Conservation (phyloP, 2,329 filamentous ascomycete genomes). For the Pestalotiopsis sp. region DNA sequence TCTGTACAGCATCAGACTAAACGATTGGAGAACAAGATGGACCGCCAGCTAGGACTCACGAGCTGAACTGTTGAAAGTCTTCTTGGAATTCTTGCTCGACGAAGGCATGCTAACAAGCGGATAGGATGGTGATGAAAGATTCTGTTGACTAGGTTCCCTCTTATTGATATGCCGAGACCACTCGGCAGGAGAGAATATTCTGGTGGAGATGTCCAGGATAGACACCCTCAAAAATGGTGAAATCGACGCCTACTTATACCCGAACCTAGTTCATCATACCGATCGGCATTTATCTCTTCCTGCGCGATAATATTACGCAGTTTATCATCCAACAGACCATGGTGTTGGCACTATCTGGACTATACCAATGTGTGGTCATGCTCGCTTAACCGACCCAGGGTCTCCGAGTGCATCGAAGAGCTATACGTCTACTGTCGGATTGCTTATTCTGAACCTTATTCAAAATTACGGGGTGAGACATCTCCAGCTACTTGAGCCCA, state of each 20-base stretch:
- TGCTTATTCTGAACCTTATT: neutral
- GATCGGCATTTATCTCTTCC: neutral
- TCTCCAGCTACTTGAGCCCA: neutral
- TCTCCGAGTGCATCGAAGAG: neutral
- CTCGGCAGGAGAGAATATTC: neutral
- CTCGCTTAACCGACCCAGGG: neutral
- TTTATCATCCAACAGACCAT: neutral
- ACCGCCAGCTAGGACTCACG: neutral
- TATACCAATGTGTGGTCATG: neutral
- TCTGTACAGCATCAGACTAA: neutral
- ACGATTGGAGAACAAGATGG: constrained; percentile 36
- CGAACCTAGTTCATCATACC: neutral
- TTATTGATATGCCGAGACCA: neutral
- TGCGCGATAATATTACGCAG: neutral
- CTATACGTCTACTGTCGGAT: neutral
- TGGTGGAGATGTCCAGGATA: neutral
- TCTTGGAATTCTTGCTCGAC: neutral
- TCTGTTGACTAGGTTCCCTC: neutral
- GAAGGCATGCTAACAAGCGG: neutral
- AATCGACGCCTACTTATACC: neutral
- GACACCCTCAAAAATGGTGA: neutral
- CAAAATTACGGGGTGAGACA: neutral
- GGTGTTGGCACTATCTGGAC: neutral
- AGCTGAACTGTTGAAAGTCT: constrained; percentile 26
- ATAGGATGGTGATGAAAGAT: neutral